Conservation (phyloP, 2,329 filamentous ascomycete species). For the Neurospora sp. region DNA sequence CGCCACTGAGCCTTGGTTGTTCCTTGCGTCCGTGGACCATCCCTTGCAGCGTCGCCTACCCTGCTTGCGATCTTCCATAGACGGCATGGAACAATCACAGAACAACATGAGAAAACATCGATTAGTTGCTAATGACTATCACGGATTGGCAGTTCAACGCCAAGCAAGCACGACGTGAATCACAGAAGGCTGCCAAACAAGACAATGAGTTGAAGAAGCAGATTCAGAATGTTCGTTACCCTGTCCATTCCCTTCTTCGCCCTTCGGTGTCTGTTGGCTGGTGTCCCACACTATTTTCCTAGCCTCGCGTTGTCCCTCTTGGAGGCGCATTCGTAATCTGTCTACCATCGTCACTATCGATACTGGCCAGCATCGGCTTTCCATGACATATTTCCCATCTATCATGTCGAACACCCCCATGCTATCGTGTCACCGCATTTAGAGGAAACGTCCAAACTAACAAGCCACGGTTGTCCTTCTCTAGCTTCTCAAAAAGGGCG, state of each 20-base stretch:
- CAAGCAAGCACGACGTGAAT: constrained; percentile 52
- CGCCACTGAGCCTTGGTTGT: not conserved
- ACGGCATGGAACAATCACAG: not conserved
- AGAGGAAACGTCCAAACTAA: not conserved
- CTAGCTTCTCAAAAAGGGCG: constrained; percentile 49
- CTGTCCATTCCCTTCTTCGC: not conserved
- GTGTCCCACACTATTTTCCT: not conserved
- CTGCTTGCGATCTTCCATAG: not conserved
- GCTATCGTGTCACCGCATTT: not conserved
- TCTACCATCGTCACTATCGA: not conserved
- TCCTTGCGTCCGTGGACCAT: not conserved
- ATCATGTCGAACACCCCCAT: not conserved
- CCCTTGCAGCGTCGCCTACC: not conserved
- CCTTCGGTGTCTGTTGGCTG: not conserved
- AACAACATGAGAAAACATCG: not conserved
- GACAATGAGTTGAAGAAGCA: constrained; percentile 53
- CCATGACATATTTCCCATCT: not conserved
- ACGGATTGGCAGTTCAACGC: constrained; percentile 40
- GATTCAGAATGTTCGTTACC: constrained; percentile 41
- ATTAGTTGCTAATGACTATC: not conserved
- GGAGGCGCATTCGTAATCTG: not conserved
- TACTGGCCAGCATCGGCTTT: not conserved
- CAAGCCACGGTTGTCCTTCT: not conserved
- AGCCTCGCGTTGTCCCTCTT: not conserved
- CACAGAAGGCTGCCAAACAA: constrained; percentile 51